phyloP scores from a whole-genome alignment of 2,329 filamentous ascomycete species.

The Beauveria asiatica region DNA sequence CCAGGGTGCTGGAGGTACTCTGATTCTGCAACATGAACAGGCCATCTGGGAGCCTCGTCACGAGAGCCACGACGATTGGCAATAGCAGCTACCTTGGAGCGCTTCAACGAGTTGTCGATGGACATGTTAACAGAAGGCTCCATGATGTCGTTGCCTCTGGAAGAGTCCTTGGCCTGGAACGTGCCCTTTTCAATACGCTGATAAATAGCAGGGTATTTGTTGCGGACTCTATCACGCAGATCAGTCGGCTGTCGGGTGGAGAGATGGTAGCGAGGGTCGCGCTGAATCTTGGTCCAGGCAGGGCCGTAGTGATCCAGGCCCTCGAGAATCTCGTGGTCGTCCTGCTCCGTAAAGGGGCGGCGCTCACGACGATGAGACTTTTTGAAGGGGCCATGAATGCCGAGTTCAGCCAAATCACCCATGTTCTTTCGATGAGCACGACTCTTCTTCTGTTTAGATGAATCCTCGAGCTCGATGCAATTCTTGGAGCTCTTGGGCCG shows the following conservation, averaged over 20 bases:
- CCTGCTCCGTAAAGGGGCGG: conserved; percentile 52
- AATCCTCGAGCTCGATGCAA: conserved; percentile 28
- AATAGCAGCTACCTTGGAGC: conserved; percentile 28
- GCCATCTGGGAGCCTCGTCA: conserved; percentile 41
- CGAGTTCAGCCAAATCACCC: conserved; percentile 47
- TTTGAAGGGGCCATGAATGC: conserved; percentile 54
- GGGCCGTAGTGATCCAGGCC: conserved; percentile 53
- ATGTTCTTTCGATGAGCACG: conserved; percentile 47
- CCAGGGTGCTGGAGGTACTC: conserved; percentile 21
- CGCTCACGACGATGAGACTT: conserved; percentile 52
- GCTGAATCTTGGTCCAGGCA: conserved; percentile 57
- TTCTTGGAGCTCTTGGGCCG: conserved; percentile 19
- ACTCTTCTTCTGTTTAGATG: conserved; percentile 38
- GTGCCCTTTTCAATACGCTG: conserved; percentile 46
- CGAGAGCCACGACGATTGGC: conserved; percentile 33
- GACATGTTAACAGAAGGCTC: conserved; percentile 44
- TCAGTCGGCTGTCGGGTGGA: conserved; percentile 53
- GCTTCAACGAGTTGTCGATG: conserved; percentile 37
- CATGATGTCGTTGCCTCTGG: conserved; percentile 33
- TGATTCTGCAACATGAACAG: conserved; percentile 26
- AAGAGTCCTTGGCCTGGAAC: conserved; percentile 35
- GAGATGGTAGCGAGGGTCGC: conserved; percentile 50
- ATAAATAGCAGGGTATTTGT: conserved; percentile 54
- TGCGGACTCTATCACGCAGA: conserved; percentile 53
- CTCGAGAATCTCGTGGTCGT: conserved; percentile 53